Percentiles rank a stretch among this genome's conserved stretches.
phyloP scores from a whole-genome alignment of 2,329 filamentous ascomycete species.

The Trichoderma guizhouense region DNA sequence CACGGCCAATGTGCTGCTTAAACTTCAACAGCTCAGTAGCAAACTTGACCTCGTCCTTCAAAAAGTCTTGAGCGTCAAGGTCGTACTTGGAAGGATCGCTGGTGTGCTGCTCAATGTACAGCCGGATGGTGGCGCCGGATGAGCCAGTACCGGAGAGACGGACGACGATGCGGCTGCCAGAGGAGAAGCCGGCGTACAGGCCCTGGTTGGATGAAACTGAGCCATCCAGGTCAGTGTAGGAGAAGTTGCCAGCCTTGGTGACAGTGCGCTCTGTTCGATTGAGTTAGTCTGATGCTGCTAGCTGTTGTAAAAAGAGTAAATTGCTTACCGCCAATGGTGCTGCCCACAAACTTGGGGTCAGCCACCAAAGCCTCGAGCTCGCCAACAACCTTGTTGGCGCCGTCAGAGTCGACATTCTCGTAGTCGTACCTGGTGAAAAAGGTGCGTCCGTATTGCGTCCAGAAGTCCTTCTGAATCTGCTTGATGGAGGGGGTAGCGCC shows the following conservation, averaged over 20 bases:
- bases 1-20: constrained; percentile 87
- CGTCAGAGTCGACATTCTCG: constrained; percentile 88
- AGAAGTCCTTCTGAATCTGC: constrained; percentile 96
- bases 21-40: constrained; percentile 85
- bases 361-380: constrained; percentile 77
- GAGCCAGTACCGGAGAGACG: constrained; percentile 93
- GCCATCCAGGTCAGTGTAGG: constrained; percentile 97
- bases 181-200: constrained; percentile 89
- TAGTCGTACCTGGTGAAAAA: constrained; percentile 99
- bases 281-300: constrained; percentile 19
- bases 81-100: constrained; percentile 73
- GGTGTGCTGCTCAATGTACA: constrained; percentile 97
- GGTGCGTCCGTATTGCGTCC: constrained; percentile 90
- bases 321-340: constrained; percentile 65
- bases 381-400: constrained; percentile 84
- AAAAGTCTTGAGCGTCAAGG: constrained; percentile 86
- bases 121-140: constrained; percentile 89
- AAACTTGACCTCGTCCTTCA: constrained; percentile 83
- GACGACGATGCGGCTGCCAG: constrained; percentile 91
- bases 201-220: constrained; percentile 95
- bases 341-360: constrained; percentile 72
- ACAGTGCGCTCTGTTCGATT: constrained; percentile 65
- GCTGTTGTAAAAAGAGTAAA: constrained; percentile 12
- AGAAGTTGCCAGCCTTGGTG: constrained; percentile 88
- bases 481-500: constrained; percentile 85